phyloP scores from a whole-genome alignment of 2,329 filamentous ascomycete genomes.

The Byssochlamys sp. region DNA sequence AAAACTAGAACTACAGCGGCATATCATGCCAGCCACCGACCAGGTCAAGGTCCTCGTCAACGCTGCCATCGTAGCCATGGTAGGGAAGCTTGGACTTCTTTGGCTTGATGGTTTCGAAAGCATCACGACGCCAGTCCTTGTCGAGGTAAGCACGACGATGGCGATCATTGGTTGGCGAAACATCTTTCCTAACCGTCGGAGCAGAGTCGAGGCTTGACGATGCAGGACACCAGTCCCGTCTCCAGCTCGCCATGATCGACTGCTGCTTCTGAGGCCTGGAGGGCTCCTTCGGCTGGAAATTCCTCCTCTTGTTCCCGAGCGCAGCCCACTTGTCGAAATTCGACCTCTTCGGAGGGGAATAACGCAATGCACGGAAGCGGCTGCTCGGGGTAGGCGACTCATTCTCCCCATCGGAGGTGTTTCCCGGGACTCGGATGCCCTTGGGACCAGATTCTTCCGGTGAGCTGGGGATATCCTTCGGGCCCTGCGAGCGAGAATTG shows the following conservation, averaged over 20 bases:
- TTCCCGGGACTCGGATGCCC: constrained; percentile 54
- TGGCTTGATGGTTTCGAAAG: constrained; percentile 18
- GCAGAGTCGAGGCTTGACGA: constrained; percentile 30
- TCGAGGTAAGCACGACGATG: constrained; percentile 32
- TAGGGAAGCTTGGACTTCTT: constrained; percentile 23
- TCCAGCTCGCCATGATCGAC: constrained; percentile 33
- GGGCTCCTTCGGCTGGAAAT: constrained; percentile 47
- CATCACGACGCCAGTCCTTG: constrained; percentile 40
- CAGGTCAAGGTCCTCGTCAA: constrained; percentile 74
- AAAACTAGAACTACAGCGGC: constrained; percentile 45
- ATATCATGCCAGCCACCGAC: constrained; percentile 80
- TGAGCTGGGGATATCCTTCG: constrained; percentile 15
- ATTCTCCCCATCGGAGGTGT: constrained; percentile 63
- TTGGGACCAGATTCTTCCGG: constrained; percentile 4
- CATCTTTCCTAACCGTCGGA: constrained; percentile 25
- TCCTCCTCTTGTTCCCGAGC: constrained; percentile 73
- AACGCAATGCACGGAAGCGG: constrained; percentile 38
- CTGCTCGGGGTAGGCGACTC: constrained; percentile 33
- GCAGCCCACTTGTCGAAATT: constrained; percentile 77
- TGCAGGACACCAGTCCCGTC: constrained; percentile 32
- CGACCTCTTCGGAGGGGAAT: constrained; percentile 49
- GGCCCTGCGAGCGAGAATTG: constrained; percentile 36
- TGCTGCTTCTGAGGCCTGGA: constrained; percentile 39
- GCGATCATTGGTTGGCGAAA: constrained; percentile 17
- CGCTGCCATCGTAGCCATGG: constrained; percentile 42